Evolutionary conservation across 345 rosid species (phyloP), one percentile per base, ranked within the genome.

Genomic region (Toxicodendron radicans): DNA sequence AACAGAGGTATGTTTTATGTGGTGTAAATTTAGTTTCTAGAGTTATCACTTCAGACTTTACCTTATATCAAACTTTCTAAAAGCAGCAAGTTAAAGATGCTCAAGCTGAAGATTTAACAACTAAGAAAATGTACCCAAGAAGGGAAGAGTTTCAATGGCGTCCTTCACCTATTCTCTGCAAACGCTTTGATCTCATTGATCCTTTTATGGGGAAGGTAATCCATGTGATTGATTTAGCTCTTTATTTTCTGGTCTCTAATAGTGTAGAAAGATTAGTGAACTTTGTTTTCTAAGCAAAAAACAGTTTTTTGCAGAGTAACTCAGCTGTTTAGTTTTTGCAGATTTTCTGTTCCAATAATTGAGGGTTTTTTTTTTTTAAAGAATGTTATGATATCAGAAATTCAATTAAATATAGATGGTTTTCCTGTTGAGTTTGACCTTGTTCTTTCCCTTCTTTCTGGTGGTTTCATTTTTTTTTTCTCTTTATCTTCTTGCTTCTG

Each of bases 141-240:
- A 86, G 99, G 75, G 95, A 89, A 80, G 98, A 93, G 90, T 91
- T 90, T 78, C 92, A 85, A 58, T 95, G 98, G 99, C 94, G 91
- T 70, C 99, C 99, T 80, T 81, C 92, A 38, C 79, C 92, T 64
- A 79, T 95, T 75, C 71, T 95, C 72, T 95, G 99, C 97, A 95
- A 93, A 81, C 97, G 98, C 73, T 95, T 95, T 83, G 99, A 95
- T 79, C 90, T 95, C 49, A 79, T 89, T 83, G 99, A 95, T 85
- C 98, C 99, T 59, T 90, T 66, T 79, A 84, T 93, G 89, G 99
- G 99, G 56, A 91, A 95, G 99, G 99, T 95, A 85, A 1, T 63
- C 35, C n/a, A 33, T 20, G 52, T n/a, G 63, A 60, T 60, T 62
- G 41, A 56, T 78, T 64, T 16, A 2, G 48, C 30, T 70, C 54